Conservation (phyloP, 2,329 filamentous ascomycete genomes). For the Colletotrichum trifolii region DNA sequence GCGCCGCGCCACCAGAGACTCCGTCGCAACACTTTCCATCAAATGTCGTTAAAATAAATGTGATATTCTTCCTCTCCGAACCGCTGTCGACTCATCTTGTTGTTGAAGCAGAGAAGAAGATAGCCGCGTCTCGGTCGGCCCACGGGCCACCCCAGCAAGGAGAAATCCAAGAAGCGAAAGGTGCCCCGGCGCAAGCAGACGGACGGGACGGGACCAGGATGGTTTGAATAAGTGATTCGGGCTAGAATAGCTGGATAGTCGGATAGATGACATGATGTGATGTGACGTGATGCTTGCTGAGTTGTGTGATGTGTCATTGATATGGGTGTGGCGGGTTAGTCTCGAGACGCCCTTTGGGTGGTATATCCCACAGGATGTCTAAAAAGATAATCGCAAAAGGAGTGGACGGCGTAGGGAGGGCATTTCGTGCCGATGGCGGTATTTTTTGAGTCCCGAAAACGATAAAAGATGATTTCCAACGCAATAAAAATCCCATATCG, state of each 20-base stretch:
- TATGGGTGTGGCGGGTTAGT: neutral
- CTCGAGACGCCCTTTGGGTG: slow-evolving; percentile 21
- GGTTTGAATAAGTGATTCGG: too few relatives aligned
- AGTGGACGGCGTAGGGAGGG: slow-evolving; percentile 52
- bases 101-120: neutral
- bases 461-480: slow-evolving; percentile 38
- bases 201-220: slow-evolving; percentile 9
- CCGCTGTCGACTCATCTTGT: slow-evolving; percentile 17
- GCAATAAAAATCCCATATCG: slow-evolving; percentile 32
- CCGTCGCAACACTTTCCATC: slow-evolving; percentile 32
- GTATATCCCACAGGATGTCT: slow-evolving; percentile 30
- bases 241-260: too few relatives aligned
- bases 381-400: slow-evolving; percentile 43
- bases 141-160: slow-evolving; percentile 12
- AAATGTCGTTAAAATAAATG: slow-evolving; percentile 26
- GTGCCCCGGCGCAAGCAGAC: slow-evolving; percentile 8
- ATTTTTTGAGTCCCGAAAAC: slow-evolving; percentile 39
- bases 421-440: slow-evolving; percentile 35
- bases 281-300: neutral
- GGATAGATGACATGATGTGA: neutral
- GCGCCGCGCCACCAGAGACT: slow-evolving; percentile 17
- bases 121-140: slow-evolving; percentile 7
- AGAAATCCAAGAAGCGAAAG: slow-evolving; percentile 15
- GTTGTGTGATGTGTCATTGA: slow-evolving; percentile 3
- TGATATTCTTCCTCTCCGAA: slow-evolving; percentile 6